A percentile compares a stretch with the other conserved stretches of the same genome.
phyloP scores from a whole-genome alignment of 108 stramenopile species.

The Pseudonitzschia pungens region DNA sequence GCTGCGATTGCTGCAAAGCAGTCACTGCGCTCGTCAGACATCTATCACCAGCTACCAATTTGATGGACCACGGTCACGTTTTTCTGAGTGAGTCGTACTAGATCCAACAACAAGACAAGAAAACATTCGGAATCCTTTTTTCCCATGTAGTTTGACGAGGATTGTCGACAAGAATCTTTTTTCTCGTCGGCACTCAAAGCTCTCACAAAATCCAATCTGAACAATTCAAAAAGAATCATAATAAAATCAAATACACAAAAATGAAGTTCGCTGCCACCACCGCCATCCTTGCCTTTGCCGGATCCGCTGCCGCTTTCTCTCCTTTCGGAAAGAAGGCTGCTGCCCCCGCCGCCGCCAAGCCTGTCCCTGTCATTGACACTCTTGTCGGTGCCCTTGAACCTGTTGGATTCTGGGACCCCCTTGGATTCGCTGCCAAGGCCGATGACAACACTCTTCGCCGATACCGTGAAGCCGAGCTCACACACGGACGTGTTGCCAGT shows the following conservation, averaged over 20 bases:
- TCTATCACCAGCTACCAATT: not conserved
- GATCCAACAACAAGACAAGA: not conserved
- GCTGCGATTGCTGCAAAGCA: not conserved
- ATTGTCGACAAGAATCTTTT: not conserved
- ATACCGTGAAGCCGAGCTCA: constrained; percentile 89
- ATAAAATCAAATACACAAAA: not conserved
- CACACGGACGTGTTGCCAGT: constrained; percentile 75
- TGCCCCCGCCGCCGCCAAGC: not conserved
- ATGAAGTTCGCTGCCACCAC: constrained; percentile 25
- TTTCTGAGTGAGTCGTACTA: not conserved
- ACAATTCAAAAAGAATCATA: not conserved
- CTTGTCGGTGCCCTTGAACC: constrained; percentile 60
- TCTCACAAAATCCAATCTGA: constrained; percentile 12
- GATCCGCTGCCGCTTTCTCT: constrained; percentile 42
- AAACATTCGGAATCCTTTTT: not conserved
- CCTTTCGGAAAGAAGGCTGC: constrained; percentile 23
- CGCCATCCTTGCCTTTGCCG: constrained; percentile 29
- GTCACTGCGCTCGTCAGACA: not conserved
- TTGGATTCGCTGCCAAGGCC: constrained; percentile 71
- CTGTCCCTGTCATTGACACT: constrained; percentile 10
- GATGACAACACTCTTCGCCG: constrained; percentile 70
- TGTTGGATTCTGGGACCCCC: constrained; percentile 66
- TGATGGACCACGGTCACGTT: not conserved
- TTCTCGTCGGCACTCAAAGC: not conserved
- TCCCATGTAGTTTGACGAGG: not conserved